These are phyloP conservation scores for Solanum pinnatisectum DNA, from an alignment of 257 asterid species.

Conservation along the genomic window DNA sequence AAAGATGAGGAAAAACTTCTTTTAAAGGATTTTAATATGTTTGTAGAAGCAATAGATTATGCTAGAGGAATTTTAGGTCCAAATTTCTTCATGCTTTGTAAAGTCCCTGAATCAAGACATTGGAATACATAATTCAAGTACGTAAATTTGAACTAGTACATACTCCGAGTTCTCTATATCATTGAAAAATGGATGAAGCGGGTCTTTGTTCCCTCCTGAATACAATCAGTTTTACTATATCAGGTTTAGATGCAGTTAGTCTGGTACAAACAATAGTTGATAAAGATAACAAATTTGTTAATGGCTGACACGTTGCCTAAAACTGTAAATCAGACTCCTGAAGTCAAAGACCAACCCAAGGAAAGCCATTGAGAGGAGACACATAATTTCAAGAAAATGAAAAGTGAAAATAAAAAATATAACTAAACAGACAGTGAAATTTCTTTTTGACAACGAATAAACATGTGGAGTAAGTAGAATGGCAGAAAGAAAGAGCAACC, in stretches of 20 bases:
- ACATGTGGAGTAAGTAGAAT: background rate
- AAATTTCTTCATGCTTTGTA: background rate
- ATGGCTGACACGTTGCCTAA: background rate
- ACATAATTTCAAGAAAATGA: background rate
- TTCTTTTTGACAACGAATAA: background rate
- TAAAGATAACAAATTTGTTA: background rate
- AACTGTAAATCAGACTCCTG: background rate
- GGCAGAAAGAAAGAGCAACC: background rate
- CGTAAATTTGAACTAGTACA: background rate
- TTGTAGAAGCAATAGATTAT: background rate
- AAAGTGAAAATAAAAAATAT: background rate
- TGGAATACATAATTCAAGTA: background rate
- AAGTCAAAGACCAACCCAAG: background rate
- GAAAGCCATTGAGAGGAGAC: background rate
- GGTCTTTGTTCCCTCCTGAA: background rate
- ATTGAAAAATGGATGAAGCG: background rate
- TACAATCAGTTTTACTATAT: background rate
- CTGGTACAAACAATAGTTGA: background rate
- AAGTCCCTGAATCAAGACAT: background rate
- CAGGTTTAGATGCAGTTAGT: background rate
- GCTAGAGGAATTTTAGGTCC: background rate
- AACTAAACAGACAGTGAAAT: background rate
- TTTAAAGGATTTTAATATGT: too few species aligned
- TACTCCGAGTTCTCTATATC: background rate
- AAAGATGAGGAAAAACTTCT: background rate